phyloP scores from a whole-genome alignment of 495 filamentous ascomycete species.

The Hypoxylon lenormandii region DNA sequence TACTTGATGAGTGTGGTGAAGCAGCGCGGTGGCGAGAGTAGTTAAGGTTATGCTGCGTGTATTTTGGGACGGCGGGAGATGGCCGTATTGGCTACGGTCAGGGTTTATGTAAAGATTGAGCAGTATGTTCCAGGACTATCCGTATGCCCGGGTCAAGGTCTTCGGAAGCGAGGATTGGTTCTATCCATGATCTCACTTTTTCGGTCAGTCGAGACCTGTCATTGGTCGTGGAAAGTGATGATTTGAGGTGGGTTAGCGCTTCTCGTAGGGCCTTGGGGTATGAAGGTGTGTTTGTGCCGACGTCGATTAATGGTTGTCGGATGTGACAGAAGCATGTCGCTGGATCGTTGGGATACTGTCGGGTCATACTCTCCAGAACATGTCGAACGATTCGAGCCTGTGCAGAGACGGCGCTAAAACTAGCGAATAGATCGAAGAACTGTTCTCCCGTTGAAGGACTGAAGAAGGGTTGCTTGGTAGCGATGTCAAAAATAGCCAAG shows the following conservation, averaged over 20 bases:
- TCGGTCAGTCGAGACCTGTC: constrained; percentile 62
- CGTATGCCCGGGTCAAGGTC: constrained; percentile 74
- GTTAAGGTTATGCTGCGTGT: constrained; percentile 9
- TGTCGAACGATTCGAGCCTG: constrained; percentile 77
- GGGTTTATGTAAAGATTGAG: constrained; percentile 52
- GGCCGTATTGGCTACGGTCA: constrained; percentile 8
- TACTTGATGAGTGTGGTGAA: constrained; percentile 73
- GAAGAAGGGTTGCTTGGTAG: constrained; percentile 79
- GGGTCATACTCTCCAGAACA: constrained; percentile 73
- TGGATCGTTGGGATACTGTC: constrained; percentile 68
- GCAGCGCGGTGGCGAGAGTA: constrained; percentile 50
- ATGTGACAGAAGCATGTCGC: constrained; percentile 75
- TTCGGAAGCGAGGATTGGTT: constrained; percentile 64
- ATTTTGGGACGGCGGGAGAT: neutral
- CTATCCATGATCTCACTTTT: constrained; percentile 71
- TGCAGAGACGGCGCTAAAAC: constrained; percentile 73
- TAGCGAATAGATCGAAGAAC: constrained; percentile 83
- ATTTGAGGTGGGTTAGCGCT: constrained; percentile 70
- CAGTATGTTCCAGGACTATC: constrained; percentile 72
- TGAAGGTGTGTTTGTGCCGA: constrained; percentile 69
- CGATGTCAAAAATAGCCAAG: constrained; percentile 88
- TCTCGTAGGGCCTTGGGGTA: constrained; percentile 79
- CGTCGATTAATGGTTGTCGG: constrained; percentile 74
- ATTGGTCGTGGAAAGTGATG: constrained; percentile 56
- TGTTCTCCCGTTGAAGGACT: constrained; percentile 72